Conservation (phyloP, 345 rosid species). For the Trapa incisa region DNA sequence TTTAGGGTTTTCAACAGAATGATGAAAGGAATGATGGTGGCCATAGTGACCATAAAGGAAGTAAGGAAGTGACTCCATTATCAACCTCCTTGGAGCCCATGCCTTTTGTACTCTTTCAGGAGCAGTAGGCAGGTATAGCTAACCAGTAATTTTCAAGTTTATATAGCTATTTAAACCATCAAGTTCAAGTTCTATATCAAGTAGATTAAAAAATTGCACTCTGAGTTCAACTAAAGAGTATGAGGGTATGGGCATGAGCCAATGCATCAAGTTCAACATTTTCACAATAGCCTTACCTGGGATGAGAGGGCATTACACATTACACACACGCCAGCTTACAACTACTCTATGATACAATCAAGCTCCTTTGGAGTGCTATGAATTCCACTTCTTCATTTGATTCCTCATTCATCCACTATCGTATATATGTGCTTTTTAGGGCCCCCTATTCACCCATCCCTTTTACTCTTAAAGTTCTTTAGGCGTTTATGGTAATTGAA, state of each 20-base stretch:
- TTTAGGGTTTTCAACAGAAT: not conserved
- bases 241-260: too few relatives aligned
- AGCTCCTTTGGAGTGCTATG: not conserved
- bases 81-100: not conserved
- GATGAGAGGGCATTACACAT: too few relatives aligned
- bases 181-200: too few relatives aligned
- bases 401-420: constrained; percentile 20
- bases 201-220: too few relatives aligned
- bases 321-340: not conserved
- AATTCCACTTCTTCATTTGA: not conserved
- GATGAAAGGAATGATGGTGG: not conserved
- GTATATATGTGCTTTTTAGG: constrained; percentile 5
- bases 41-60: not conserved
- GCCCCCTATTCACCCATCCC: constrained; percentile 7
- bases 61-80: not conserved
- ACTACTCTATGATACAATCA: not conserved
- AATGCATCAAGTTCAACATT: not conserved
- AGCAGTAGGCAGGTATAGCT: not conserved
- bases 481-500: constrained; percentile 16
- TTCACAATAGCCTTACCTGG: not conserved
- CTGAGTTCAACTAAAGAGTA: too few relatives aligned
- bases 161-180: not conserved
- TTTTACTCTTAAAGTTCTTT: constrained; percentile 1
- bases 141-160: not conserved
- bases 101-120: not conserved